Base-by-base conservation (phyloP, 768 basidiomycete species). In the Botryobasidium botryosum region DNA sequence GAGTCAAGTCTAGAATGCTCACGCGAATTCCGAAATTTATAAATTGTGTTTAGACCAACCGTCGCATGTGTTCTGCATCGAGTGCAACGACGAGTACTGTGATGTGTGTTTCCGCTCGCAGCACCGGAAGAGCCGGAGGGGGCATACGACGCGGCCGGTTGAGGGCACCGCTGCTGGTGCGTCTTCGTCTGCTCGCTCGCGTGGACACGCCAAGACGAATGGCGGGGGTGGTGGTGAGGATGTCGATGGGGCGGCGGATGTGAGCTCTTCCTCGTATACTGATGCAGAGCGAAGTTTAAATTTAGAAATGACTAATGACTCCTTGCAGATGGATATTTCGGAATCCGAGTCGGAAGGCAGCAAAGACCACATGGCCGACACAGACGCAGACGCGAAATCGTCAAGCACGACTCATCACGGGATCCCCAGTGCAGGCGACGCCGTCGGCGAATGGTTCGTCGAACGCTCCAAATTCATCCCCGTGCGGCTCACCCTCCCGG, bases 91-190 rank as follows among this genome's bases (percentile, higher is more conserved):
- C 56, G 59, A 66, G 17, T 87, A 75, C 55, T 87, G 85, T 49
- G 79, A 85, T 56, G 85, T 88, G 20, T 88, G 85, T 66, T 88
- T 79, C 58, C 71, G 79, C 7, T 72, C 84, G 1, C 82, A 82
- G 55, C 85, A 88, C 59, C 66, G 84, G 38, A 88, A 87, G 53
- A 85, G 85, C 6, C 68, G 85, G 40, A 84, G 77, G 58, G 59
- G 58, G 29, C 85, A 87, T 57, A 55, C 60, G 5, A 63, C 65
- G 12, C 77, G 68, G 51, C 63, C 71, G 31, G 53, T 83, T 27
- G 50, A 55, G 10, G 51, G 49, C 12, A 33, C 41, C 17, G 38
- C 38, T 2, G 49, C 10, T 6, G 17, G 17, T n/a, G 36, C 17
- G 24, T 10, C 23, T 5, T 18, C n/a, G 2, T 12, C 17, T 24